Evolutionary conservation across 2,329 filamentous ascomycete genomes (phyloP).

Genomic region (Penicillium sp.): DNA sequence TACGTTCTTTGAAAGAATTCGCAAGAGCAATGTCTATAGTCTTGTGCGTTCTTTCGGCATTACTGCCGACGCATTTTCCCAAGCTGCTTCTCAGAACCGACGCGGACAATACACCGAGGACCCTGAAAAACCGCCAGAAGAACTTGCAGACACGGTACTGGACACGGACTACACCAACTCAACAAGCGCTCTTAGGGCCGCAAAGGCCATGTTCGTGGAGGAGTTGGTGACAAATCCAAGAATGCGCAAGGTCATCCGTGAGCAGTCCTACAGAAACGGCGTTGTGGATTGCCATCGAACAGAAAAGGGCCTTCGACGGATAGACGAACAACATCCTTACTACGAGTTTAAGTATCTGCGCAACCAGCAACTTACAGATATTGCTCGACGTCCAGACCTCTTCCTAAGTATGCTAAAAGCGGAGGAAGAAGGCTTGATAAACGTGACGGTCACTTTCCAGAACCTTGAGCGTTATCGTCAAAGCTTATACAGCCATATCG

Average conservation of each 20-base stretch:
- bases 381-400: conserved; percentile 78
- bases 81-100: conserved; percentile 75
- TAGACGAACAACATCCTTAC: conserved; percentile 91
- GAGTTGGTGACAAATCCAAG: conserved; percentile 84
- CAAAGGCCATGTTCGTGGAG: conserved; percentile 84
- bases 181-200: conserved; percentile 70
- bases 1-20: conserved; percentile 76
- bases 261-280: conserved; percentile 77
- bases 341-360: conserved; percentile 97
- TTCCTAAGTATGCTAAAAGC: conserved; percentile 97
- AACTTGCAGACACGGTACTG: conserved; percentile 76
- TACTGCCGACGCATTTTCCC: conserved; percentile 79
- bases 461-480: conserved; percentile 71
- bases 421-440: conserved; percentile 87
- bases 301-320: conserved; percentile 87
- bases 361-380: conserved; percentile 77
- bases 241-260: conserved; percentile 81
- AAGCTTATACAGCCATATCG: conserved; percentile 76
- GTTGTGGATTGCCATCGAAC: conserved; percentile 84
- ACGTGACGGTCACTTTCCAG: conserved; percentile 75
- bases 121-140: conserved; percentile 71
- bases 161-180: conserved; percentile 71
- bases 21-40: conserved; percentile 72
- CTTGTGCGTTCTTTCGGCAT: conserved; percentile 90
- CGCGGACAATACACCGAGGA: conserved; percentile 83